Percentiles rank a stretch among this genome's conserved stretches.
These are phyloP conservation scores for Collariella sp. DNA, from an alignment of 495 filamentous ascomycete species.

Conservation along the genomic window DNA sequence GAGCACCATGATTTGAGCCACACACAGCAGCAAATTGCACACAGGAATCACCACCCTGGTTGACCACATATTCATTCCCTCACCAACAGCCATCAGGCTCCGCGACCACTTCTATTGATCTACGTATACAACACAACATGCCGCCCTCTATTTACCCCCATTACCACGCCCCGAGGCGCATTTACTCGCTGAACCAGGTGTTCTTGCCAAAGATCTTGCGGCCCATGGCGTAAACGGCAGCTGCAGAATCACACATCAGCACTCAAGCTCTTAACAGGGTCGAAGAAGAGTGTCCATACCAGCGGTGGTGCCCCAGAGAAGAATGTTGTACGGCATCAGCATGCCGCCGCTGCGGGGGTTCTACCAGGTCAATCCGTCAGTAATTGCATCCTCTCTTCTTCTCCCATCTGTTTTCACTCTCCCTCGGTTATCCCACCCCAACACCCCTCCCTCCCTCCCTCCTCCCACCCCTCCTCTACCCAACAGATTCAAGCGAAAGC, in stretches of 20 bases:
- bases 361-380: constrained; percentile 25
- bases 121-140: constrained; percentile 21
- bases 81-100: background rate
- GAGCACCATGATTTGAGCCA: constrained; percentile 3
- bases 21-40: background rate
- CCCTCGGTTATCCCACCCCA: background rate
- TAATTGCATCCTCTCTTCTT: constrained; percentile 8
- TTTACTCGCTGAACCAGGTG: constrained; percentile 69
- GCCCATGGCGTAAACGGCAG: constrained; percentile 50
- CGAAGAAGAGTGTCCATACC: constrained; percentile 25
- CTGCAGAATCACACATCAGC: constrained; percentile 50
- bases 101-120: constrained; percentile 11
- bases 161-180: background rate
- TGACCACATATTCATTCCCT: background rate
- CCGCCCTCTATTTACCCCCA: background rate
- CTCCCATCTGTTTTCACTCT: background rate
- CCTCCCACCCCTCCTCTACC: background rate
- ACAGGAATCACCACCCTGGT: background rate
- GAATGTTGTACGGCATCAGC: constrained; percentile 64
- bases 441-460: background rate
- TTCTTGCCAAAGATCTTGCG: constrained; percentile 65
- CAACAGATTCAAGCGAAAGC: background rate
- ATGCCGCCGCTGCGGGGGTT: constrained; percentile 57
- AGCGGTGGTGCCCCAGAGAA: constrained; percentile 54
- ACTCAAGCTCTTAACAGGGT: background rate